Evolutionary conservation across 2,329 filamentous ascomycete species (phyloP).

Genomic region (Alternaria postmessia): DNA sequence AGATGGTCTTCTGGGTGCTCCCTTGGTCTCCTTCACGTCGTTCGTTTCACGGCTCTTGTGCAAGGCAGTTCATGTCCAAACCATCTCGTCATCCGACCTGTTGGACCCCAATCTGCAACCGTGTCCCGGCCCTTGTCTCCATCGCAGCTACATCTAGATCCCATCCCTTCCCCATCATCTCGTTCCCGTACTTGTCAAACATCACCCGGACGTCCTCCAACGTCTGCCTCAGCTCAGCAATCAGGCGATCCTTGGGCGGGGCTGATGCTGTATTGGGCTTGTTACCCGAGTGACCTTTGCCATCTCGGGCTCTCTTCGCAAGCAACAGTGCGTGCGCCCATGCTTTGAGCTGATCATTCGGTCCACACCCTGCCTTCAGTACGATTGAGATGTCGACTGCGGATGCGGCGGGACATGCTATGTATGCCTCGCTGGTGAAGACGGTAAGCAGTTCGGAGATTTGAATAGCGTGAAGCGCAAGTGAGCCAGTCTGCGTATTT

Average conservation of each 20-base stretch:
- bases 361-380: slow-evolving; percentile 66
- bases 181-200: slow-evolving; percentile 57
- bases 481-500: slow-evolving; percentile 37
- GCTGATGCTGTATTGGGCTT: slow-evolving; percentile 24
- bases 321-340: slow-evolving; percentile 69
- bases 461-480: slow-evolving; percentile 46
- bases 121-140: slow-evolving; percentile 67
- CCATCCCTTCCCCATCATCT: slow-evolving; percentile 66
- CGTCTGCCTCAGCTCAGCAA: slow-evolving; percentile 51
- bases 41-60: slow-evolving; percentile 13
- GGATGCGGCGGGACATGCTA: slow-evolving; percentile 63
- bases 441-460: slow-evolving; percentile 59
- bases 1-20: background rate
- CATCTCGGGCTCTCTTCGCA: slow-evolving; percentile 40
- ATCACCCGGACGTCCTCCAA: slow-evolving; percentile 50
- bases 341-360: slow-evolving; percentile 64
- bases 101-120: slow-evolving; percentile 29
- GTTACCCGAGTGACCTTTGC: slow-evolving; percentile 7
- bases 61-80: slow-evolving; percentile 1
- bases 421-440: slow-evolving; percentile 64
- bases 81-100: slow-evolving; percentile 3
- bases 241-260: slow-evolving; percentile 51
- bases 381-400: slow-evolving; percentile 62
- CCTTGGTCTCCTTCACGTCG: slow-evolving; percentile 4
- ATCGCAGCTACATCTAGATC: slow-evolving; percentile 69